Evolutionary conservation across 176 grass and related monocot genomes (phyloP), one percentile per base, ranked within the genome.

Genomic region (Ensete ventricosum): DNA sequence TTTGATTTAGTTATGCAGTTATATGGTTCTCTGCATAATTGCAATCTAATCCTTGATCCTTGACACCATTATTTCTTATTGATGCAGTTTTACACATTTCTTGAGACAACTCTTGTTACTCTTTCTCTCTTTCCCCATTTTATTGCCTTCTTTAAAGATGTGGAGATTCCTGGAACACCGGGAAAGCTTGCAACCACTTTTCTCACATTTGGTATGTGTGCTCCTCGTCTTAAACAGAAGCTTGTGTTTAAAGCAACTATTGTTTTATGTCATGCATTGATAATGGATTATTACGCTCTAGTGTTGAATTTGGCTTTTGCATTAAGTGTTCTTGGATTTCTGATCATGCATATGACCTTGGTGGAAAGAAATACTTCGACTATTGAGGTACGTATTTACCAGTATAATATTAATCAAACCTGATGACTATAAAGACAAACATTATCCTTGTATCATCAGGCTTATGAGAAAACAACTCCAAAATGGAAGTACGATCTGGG

Each of bases 41-140:
- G 11, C 22, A 50, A 53, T 77, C 16, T 64, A 17, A 14, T 7
- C 75, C 43, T 73, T 13, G 82, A 12, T 50, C 64, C 53, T 75
- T 57, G 20, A 34, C 73, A 62, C 58, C 50, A 5, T 50, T 74
- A 67, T 26, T 54, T 64, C 49, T 85, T 55, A 11, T 21, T 22
- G 67, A 62, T 90, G 73, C 90, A 97, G 94, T 91, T 93, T 69
- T 97, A 97, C 80, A 97, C 94, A 58, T 93, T 97, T 85, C 84
- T 97, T 8, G 88, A 97, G 94, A 93, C 90, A 19, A 74, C 84
- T 53, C 88, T 97, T 73, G 94, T 97, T 73, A 93, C 88, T 55
- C 69, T 97, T 34, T 91, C 84, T 26, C 82, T 97, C 50, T 86
- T 97, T 84, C 86, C 85, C 50, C 84, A 93, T 81, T 97, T 97